phyloP scores from a whole-genome alignment of 2,329 filamentous ascomycete species.

The Fusarium sp. region DNA sequence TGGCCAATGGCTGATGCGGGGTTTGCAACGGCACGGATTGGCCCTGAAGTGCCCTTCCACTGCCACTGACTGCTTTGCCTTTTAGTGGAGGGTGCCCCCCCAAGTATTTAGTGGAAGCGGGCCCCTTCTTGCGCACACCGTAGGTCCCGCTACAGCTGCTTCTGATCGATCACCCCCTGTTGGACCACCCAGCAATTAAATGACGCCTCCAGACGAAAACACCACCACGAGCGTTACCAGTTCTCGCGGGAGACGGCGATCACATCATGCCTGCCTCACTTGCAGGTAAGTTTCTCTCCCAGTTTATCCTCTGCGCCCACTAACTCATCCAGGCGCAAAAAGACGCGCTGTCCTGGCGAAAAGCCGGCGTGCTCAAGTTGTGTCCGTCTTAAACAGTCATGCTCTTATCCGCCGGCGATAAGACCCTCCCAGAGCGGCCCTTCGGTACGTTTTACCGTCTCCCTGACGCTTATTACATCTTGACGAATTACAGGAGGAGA shows the following conservation, averaged over 20 bases:
- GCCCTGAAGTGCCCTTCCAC: not conserved
- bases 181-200: conserved; percentile 25
- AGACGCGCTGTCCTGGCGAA: conserved; percentile 64
- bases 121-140: conserved; percentile 21
- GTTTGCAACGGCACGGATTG: conserved; percentile 24
- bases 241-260: conserved; percentile 51
- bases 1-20: conserved; percentile 33
- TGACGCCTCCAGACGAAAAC: conserved; percentile 50
- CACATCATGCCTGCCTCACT: conserved; percentile 58
- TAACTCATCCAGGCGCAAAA: conserved; percentile 54
- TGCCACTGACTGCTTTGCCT: too few species aligned
- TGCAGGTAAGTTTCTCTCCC: conserved; percentile 55
- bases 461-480: conserved; percentile 8
- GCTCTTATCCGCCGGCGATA: conserved; percentile 56
- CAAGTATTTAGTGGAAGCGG: conserved; percentile 38
- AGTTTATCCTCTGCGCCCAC: not conserved
- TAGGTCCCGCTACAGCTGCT: not conserved
- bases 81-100: not conserved
- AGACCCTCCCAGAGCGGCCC: conserved; percentile 54
- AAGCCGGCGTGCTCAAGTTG: conserved; percentile 64
- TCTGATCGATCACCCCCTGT: not conserved
- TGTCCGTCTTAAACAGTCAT: conserved; percentile 59
- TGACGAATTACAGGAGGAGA: conserved; percentile 57
- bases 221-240: conserved; percentile 21
- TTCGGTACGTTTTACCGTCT: conserved; percentile 53